These are phyloP conservation scores for Lactarius hatsudake DNA, from an alignment of 768 basidiomycete species.

Conservation along the genomic window DNA sequence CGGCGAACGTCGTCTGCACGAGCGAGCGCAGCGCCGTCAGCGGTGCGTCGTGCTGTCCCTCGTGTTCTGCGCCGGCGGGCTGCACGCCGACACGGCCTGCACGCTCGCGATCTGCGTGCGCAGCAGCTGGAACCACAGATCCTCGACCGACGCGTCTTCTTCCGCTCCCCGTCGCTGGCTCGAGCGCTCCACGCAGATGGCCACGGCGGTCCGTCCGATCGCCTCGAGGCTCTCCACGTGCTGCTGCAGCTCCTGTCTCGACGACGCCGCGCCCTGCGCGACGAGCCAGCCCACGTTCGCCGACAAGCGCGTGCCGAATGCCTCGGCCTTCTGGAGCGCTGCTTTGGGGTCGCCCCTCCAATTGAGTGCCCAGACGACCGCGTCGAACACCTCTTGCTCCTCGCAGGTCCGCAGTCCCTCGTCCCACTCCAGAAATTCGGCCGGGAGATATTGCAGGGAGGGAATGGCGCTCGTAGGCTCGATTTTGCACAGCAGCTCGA, in stretches of 20 bases:
- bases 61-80: constrained; percentile 21
- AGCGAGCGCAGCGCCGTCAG: constrained; percentile 62
- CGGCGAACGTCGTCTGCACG: constrained; percentile 80
- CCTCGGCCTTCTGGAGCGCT: constrained; percentile 66
- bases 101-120: constrained; percentile 78
- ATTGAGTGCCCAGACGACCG: constrained; percentile 79
- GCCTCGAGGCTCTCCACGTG: constrained; percentile 50
- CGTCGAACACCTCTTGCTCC: constrained; percentile 60
- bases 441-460: constrained; percentile 55
- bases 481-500: constrained; percentile 71
- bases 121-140: constrained; percentile 87
- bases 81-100: constrained; percentile 58
- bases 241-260: constrained; percentile 33
- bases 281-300: constrained; percentile 43
- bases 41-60: constrained; percentile 33
- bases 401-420: constrained; percentile 65
- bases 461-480: constrained; percentile 62
- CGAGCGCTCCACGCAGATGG: constrained; percentile 71
- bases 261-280: constrained; percentile 7
- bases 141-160: constrained; percentile 55
- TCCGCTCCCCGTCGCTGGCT: constrained; percentile 27
- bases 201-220: constrained; percentile 58
- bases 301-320: constrained; percentile 52
- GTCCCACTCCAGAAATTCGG: constrained; percentile 52
- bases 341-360: constrained; percentile 56